Conservation (phyloP, 2,329 filamentous ascomycete species). For the Alternaria sp. region DNA sequence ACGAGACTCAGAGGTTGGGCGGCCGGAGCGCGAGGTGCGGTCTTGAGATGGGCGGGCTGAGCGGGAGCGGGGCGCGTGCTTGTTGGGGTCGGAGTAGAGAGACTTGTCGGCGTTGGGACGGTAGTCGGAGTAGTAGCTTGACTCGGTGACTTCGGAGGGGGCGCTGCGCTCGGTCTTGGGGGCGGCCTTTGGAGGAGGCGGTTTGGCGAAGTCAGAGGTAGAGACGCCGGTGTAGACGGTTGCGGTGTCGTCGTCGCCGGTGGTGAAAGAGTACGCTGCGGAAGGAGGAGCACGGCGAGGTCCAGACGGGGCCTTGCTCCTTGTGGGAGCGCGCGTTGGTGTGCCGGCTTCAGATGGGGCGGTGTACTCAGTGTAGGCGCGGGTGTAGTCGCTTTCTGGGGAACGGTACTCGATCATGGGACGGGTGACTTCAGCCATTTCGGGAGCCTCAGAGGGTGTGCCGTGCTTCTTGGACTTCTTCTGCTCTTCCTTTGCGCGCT, state of each 20-base stretch:
- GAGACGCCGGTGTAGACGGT: constrained; percentile 51
- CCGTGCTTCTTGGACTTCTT: constrained; percentile 52
- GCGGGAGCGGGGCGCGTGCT: constrained; percentile 27
- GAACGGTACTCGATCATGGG: constrained; percentile 30
- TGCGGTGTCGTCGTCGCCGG: constrained; percentile 53
- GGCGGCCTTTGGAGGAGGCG: constrained; percentile 17
- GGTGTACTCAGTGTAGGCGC: constrained; percentile 37
- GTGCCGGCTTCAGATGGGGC: constrained; percentile 31
- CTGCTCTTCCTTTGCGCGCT: constrained; percentile 49
- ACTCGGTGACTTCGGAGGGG: constrained; percentile 38
- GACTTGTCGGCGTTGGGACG: constrained; percentile 46
- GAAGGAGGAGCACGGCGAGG: constrained; percentile 45
- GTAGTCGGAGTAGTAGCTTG: constrained; percentile 51
- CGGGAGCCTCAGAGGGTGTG: constrained; percentile 37
- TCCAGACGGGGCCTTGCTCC: constrained; percentile 20
- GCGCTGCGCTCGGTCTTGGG: constrained; percentile 14
- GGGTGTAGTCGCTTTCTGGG: constrained; percentile 26
- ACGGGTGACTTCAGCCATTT: constrained; percentile 35
- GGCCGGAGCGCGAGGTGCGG: constrained; percentile 18
- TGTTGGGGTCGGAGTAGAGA: constrained; percentile 27
- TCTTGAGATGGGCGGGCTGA: constrained; percentile 21
- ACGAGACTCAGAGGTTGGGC: constrained; percentile 14
- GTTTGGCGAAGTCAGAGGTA: constrained; percentile 46
- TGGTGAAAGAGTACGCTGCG: constrained; percentile 57
- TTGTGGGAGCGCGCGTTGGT: constrained; percentile 23